A percentile compares a stretch with the other conserved stretches of the same genome.
phyloP scores from a whole-genome alignment of 352 stramenopile genomes.

The Pythium plurisporium region DNA sequence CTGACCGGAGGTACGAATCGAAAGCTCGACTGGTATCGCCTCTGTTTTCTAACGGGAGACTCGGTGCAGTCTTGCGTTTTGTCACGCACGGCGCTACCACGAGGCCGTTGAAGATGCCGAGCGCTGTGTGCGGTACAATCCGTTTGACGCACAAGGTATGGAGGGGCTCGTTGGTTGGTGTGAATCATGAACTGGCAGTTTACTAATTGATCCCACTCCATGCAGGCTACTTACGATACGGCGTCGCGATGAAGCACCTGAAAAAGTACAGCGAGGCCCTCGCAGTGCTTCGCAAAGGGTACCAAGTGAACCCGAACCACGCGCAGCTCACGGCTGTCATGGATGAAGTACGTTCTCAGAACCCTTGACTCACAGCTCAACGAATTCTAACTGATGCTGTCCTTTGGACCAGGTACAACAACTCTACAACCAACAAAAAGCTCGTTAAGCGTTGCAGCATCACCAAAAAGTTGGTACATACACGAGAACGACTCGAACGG shows the following conservation, averaged over 20 bases:
- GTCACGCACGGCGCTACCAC: conserved; percentile 54
- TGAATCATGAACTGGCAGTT: too few species aligned
- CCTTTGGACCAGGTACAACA: conserved; percentile 8
- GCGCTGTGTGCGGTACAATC: conserved; percentile 90
- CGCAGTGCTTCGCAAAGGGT: conserved; percentile 54
- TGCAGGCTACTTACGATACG: conserved; percentile 88
- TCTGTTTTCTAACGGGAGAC: too few species aligned
- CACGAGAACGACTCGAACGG: too few species aligned
- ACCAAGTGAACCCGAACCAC: conserved; percentile 71
- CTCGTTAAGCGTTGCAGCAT: background rate
- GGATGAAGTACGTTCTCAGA: conserved; percentile 30
- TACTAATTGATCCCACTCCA: background rate
- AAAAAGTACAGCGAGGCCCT: conserved; percentile 71
- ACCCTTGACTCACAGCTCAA: too few species aligned
- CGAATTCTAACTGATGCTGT: too few species aligned
- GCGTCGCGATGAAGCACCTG: conserved; percentile 86
- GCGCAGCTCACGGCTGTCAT: conserved; percentile 54
- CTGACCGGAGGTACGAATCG: conserved; percentile 69
- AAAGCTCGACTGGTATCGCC: too few species aligned
- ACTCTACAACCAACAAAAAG: conserved; percentile 21
- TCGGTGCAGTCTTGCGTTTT: conserved; percentile 61
- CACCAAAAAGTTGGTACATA: too few species aligned
- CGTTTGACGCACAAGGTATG: conserved; percentile 88
- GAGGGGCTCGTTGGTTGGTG: background rate
- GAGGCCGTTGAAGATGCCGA: conserved; percentile 88